phyloP scores from a whole-genome alignment of 176 grass and related monocot genomes.

The Aegilops speltoides region DNA sequence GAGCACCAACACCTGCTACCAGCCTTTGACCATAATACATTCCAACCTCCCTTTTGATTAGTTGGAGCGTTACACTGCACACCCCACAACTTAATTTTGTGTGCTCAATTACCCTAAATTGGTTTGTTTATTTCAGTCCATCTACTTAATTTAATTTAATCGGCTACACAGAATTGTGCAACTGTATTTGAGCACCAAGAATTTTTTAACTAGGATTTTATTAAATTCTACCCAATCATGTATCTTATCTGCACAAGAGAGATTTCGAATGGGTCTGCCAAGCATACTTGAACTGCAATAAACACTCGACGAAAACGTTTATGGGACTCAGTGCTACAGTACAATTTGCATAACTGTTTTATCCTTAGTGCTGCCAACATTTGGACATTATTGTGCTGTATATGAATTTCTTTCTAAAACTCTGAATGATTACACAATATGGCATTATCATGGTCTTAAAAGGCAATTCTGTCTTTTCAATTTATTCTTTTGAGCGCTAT shows the following conservation, averaged over 20 bases:
- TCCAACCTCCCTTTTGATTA: neutral
- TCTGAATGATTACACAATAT: neutral
- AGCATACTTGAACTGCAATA: conserved; percentile 5
- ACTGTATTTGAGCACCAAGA: neutral
- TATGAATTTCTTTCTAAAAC: conserved; percentile 4
- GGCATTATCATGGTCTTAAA: neutral
- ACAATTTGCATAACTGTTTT: conserved; percentile 15
- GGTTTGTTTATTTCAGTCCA: neutral
- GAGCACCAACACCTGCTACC: neutral
- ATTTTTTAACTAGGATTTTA: neutral
- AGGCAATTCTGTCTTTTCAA: neutral
- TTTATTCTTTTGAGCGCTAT: conserved; percentile 3
- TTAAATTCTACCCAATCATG: conserved; percentile 5
- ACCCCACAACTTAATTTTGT: neutral
- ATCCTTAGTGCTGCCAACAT: neutral
- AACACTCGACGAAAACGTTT: neutral
- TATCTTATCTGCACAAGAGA: neutral
- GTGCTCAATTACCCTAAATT: neutral
- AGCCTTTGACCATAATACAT: neutral
- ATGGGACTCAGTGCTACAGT: neutral
- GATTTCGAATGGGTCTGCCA: neutral
- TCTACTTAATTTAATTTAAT: neutral
- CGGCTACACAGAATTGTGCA: neutral
- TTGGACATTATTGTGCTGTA: conserved; percentile 6
- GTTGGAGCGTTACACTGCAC: conserved; percentile 5